phyloP scores from a whole-genome alignment of 345 rosid genomes.

The Linum usitatissimum region DNA sequence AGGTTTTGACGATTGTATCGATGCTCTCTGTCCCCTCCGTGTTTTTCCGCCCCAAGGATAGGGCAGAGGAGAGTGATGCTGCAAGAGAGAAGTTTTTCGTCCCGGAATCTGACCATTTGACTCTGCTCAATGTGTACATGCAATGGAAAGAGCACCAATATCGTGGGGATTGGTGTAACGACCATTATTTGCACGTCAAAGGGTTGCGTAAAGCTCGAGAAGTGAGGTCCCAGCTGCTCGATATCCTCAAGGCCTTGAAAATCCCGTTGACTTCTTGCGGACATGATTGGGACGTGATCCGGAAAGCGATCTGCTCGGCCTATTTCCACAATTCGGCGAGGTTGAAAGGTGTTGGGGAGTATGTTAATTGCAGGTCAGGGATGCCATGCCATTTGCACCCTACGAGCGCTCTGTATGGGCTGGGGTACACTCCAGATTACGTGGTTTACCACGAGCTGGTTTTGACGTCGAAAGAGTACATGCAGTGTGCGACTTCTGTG shows the following conservation, averaged over 20 bases:
- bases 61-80: constrained; percentile 92
- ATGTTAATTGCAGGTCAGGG: constrained; percentile 72
- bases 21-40: constrained; percentile 99
- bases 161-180: constrained; percentile 91
- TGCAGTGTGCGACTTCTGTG: constrained; percentile 93
- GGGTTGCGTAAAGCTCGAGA: constrained; percentile 84
- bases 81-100: constrained; percentile 86
- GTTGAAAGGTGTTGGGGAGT: constrained; percentile 91
- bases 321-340: constrained; percentile 92
- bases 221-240: constrained; percentile 90
- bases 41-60: constrained; percentile 89
- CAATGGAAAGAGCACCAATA: constrained; percentile 96
- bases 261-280: constrained; percentile 72
- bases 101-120: constrained; percentile 90
- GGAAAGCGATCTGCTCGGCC: constrained; percentile 88
- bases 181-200: constrained; percentile 76
- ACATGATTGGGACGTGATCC: constrained; percentile 57
- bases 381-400: constrained; percentile 96
- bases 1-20: constrained; percentile 93
- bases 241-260: constrained; percentile 71
- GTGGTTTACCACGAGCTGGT: constrained; percentile 89
- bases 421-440: constrained; percentile 76
- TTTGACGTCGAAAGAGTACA: constrained; percentile 83
- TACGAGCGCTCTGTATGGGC: constrained; percentile 81
- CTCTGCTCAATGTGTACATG: constrained; percentile 70